Evolutionary conservation across 768 basidiomycete species (phyloP).

Genomic region (Tulasnella sp.): DNA sequence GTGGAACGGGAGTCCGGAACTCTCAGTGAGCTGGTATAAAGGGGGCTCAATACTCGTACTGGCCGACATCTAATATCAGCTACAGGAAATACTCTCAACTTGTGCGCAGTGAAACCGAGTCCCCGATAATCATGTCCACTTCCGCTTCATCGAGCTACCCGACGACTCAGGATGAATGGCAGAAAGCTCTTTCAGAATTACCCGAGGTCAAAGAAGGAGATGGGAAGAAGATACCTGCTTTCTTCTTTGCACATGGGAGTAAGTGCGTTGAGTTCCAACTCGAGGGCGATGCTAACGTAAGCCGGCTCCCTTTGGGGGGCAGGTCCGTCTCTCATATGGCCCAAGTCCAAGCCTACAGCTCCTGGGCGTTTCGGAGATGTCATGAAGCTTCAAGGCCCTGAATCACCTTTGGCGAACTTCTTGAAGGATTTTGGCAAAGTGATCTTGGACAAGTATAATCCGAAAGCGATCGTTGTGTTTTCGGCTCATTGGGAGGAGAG

Average conservation of each 20-base stretch:
- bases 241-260: conserved; percentile 71
- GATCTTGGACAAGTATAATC: conserved; percentile 60
- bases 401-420: conserved; percentile 51
- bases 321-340: conserved; percentile 34
- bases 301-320: conserved; percentile 30
- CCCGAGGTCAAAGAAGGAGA: conserved; percentile 46
- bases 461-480: conserved; percentile 72
- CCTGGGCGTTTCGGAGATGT: conserved; percentile 17
- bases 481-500: conserved; percentile 75
- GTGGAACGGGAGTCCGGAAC: neutral
- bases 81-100: neutral
- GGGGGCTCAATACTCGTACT: neutral
- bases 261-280: neutral
- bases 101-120: neutral
- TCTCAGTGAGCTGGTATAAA: neutral
- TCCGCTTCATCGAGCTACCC: neutral
- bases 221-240: conserved; percentile 42
- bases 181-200: conserved; percentile 45
- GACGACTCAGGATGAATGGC: conserved; percentile 34
- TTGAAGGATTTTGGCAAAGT: conserved; percentile 57
- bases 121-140: neutral
- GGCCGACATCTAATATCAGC: neutral
- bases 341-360: conserved; percentile 15
- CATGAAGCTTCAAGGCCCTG: conserved; percentile 37
- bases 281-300: neutral